Conservation (phyloP, 179 eudicot species). For the Dionaea muscipula region DNA sequence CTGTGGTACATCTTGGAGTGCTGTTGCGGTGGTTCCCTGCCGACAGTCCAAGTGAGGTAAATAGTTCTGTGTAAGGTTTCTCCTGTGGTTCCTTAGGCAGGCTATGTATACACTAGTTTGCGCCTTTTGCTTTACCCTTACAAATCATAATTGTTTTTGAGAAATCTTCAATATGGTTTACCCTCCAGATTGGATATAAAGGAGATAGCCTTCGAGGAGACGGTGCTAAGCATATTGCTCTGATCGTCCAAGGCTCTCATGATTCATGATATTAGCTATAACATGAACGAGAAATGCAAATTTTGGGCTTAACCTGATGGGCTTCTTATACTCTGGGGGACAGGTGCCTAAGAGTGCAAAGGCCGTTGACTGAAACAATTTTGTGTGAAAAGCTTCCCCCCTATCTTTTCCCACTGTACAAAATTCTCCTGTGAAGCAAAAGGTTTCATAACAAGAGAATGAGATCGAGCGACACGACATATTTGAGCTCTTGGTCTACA, state of each 20-base stretch:
- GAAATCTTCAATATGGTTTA: conserved; percentile 24
- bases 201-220: conserved; percentile 72
- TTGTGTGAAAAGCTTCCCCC: neutral
- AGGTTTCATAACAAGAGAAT: neutral
- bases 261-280: conserved; percentile 53
- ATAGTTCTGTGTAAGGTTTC: neutral
- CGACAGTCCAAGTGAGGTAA: conserved; percentile 65
- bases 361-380: neutral
- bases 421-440: neutral
- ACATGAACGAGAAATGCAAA: conserved; percentile 28
- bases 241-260: conserved; percentile 68
- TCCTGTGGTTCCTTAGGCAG: neutral
- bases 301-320: conserved; percentile 38
- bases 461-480: neutral
- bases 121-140: neutral
- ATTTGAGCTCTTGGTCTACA: neutral
- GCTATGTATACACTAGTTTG: neutral
- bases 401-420: neutral
- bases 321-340: conserved; percentile 44
- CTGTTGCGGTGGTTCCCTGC: conserved; percentile 84
- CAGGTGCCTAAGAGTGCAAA: conserved; percentile 2
- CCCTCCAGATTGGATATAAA: conserved; percentile 69
- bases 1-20: conserved; percentile 83
- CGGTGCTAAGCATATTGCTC: conserved; percentile 64
- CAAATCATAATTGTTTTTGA: conserved; percentile 6